Percentiles rank a stretch among this genome's conserved stretches.
phyloP scores from a whole-genome alignment of 2,329 filamentous ascomycete genomes.

The Penicillium sp. region DNA sequence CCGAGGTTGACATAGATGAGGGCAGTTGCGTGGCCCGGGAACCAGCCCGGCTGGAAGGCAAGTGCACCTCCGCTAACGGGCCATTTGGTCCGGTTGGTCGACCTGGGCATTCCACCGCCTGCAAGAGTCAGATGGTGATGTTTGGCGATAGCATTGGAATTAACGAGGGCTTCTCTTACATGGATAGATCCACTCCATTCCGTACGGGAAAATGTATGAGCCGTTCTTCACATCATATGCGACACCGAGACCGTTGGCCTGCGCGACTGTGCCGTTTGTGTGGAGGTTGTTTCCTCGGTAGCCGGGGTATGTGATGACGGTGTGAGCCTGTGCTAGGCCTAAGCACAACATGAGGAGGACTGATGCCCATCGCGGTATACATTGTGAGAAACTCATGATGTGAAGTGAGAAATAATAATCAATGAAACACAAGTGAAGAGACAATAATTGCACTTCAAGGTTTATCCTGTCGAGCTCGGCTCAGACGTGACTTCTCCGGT shows the following conservation, averaged over 20 bases:
- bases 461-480: not conserved
- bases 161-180: conserved; percentile 59
- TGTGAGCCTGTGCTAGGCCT: conserved; percentile 58
- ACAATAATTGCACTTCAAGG: not conserved
- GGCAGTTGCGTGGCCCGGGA: conserved; percentile 80
- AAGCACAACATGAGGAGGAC: conserved; percentile 38
- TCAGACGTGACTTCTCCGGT: conserved; percentile 1
- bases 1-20: conserved; percentile 91
- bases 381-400: conserved; percentile 32
- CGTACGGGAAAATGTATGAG: conserved; percentile 68
- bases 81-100: conserved; percentile 88
- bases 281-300: conserved; percentile 85
- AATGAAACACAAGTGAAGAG: not conserved
- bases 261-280: conserved; percentile 64
- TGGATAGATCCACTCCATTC: conserved; percentile 95
- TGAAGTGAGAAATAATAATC: not conserved
- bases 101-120: conserved; percentile 82
- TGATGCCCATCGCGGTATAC: conserved; percentile 30
- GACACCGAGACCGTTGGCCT: conserved; percentile 47
- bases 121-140: not conserved
- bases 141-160: not conserved
- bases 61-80: conserved; percentile 84
- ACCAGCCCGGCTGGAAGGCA: conserved; percentile 92
- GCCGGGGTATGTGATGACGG: conserved; percentile 82
- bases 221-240: conserved; percentile 47